Evolutionary conservation across 176 grass and related monocot species (phyloP), one percentile per base, ranked within the genome.

Genomic region (Saccharum spontaneum): DNA sequence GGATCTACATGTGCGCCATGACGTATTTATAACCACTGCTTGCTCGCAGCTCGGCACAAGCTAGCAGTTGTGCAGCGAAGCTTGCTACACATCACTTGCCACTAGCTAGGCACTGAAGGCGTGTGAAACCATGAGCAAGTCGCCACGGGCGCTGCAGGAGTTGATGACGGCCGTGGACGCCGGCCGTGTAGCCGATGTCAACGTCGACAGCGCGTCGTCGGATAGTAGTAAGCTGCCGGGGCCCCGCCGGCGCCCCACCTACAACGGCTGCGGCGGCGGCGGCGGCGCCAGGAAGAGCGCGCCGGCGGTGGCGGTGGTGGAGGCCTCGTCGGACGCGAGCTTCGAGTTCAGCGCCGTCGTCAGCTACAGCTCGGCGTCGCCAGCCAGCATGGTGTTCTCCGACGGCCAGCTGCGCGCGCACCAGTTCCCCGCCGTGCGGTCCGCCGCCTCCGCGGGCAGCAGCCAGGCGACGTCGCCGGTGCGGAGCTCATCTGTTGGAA

Each of bases 311-410:
- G 31, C 9, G 64, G 26, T 14, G 55, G 17, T 20, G 13, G 36
- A 2, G 22, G 4, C 43, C 67, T 1, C 48, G 15, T 2, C 16
- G 39, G 87, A 90, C 13, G 9, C 73, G 18, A 90, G 88, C 79
- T 90, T 90, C 67, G 88, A 90, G 57, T 90, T 86, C 88, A 86
- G 88, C 73, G 36, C 10, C 12, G 57, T 48, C 24, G 15, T 20
- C 50, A 86, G 73, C 79, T 67, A 82, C 84, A 83, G 57, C 84
- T 59, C 73, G 15, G 65, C 84, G 36, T 90, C 88, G 67, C 88
- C 88, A 0, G 88, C 88, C 20, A 90, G 88, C 83, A 77, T 86
- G 79, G 79, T 90, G 41, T 90, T 90, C 84, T 90, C 88, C 2
- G 88, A 90, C 15, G 88, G 88, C 67, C 88, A 90, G 84, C 79